These are phyloP conservation scores for Bimuria novae-zelandiae DNA, from an alignment of 2,329 filamentous ascomycete genomes.

Conservation along the genomic window DNA sequence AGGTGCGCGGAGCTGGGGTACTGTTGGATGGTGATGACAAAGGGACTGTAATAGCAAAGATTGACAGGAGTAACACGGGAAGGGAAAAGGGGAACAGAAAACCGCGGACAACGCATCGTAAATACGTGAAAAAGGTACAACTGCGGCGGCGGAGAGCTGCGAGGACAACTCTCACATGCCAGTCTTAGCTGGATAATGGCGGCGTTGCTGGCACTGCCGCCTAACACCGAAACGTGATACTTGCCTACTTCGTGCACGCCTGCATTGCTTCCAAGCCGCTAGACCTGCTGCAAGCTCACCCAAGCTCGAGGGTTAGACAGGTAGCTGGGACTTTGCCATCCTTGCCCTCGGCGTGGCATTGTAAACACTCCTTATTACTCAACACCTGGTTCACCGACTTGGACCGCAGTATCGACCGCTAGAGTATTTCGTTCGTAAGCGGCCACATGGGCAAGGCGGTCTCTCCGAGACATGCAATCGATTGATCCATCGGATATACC, in stretches of 20 bases:
- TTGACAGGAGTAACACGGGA: background rate
- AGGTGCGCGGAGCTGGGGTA: background rate
- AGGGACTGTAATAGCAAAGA: background rate
- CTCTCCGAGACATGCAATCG: background rate
- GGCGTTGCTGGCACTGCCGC: too few species aligned
- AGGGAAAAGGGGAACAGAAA: background rate
- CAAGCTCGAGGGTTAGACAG: background rate
- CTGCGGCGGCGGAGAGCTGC: background rate
- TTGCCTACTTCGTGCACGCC: background rate
- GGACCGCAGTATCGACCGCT: too few species aligned
- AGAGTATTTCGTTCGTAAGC: background rate
- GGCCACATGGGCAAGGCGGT: background rate
- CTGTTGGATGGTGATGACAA: background rate
- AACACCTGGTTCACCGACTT: too few species aligned
- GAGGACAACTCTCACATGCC: constrained; percentile 2
- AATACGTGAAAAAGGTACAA: background rate
- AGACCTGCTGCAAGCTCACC: constrained; percentile 1
- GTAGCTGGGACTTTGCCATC: background rate
- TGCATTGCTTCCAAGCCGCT: constrained; percentile 1
- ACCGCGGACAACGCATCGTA: background rate
- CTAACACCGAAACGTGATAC: background rate
- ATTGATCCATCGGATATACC: background rate
- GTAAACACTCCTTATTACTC: background rate
- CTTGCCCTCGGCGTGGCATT: background rate
- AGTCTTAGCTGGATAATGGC: background rate